phyloP scores from a whole-genome alignment of 805 yeast species.

The Clavispora carvajalis region DNA sequence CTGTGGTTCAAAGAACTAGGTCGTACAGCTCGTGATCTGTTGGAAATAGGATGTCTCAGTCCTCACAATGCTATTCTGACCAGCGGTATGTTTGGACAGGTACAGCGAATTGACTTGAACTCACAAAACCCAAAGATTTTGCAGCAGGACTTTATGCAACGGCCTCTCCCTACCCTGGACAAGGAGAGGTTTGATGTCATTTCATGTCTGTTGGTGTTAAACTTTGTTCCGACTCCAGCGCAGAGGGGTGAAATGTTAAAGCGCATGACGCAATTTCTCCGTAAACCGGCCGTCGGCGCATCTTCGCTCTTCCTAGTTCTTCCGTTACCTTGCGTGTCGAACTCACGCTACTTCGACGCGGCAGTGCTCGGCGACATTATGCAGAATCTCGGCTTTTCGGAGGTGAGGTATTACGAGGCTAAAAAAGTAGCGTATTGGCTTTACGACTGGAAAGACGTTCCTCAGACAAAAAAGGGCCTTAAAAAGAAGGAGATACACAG shows the following conservation, averaged over 20 bases:
- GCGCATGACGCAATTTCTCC: slow-evolving; percentile 53
- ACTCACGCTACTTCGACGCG: slow-evolving; percentile 72
- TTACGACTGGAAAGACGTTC: slow-evolving; percentile 37
- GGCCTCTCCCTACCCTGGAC: slow-evolving; percentile 50
- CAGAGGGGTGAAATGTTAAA: slow-evolving; percentile 75
- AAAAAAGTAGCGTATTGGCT: slow-evolving; percentile 72
- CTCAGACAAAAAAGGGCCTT: slow-evolving; percentile 1
- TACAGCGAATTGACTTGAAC: slow-evolving; percentile 70
- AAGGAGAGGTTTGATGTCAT: slow-evolving; percentile 55
- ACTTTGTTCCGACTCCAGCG: slow-evolving; percentile 72
- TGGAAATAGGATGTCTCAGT: slow-evolving; percentile 83
- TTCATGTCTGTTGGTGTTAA: slow-evolving; percentile 82
- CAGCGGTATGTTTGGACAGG: slow-evolving; percentile 44
- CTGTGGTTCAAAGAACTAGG: slow-evolving; percentile 53
- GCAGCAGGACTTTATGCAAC: slow-evolving; percentile 80
- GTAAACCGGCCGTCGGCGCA: slow-evolving; percentile 18
- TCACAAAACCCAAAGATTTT: slow-evolving; percentile 69
- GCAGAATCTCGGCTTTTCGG: slow-evolving; percentile 54
- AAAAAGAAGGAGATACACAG: slow-evolving; percentile 47
- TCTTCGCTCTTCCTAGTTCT: slow-evolving; percentile 64
- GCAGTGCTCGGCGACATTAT: slow-evolving; percentile 41
- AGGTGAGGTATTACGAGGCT: slow-evolving; percentile 49
- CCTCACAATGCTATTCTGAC: slow-evolving; percentile 64
- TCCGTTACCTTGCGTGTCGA: slow-evolving; percentile 80
- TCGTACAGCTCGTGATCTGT: slow-evolving; percentile 33